These are phyloP conservation scores for Rhododendron mucronatum DNA, from an alignment of 148 eudicot species.

Conservation along the genomic window DNA sequence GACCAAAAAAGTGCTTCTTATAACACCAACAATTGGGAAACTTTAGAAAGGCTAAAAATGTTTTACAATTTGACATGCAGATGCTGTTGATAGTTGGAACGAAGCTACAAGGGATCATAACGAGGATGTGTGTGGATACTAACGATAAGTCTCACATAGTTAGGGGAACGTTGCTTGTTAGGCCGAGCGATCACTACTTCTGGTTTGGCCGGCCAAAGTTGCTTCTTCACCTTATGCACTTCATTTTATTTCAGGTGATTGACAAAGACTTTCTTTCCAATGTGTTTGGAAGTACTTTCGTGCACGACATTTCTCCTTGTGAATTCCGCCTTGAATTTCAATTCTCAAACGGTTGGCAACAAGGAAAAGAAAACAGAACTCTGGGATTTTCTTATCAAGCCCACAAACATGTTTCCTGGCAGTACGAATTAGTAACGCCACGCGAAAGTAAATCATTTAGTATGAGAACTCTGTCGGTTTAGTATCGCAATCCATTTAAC, in stretches of 20 bases:
- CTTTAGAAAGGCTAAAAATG: neutral
- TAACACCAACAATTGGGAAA: neutral
- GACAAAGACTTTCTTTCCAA: neutral
- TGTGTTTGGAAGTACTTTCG: neutral
- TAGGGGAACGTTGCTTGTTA: slow-evolving; percentile 30
- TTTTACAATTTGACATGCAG: slow-evolving; percentile 9
- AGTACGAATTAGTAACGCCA: no score
- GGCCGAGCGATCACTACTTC: slow-evolving; percentile 37
- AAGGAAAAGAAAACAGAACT: neutral
- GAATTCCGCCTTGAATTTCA: neutral
- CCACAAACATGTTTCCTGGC: neutral
- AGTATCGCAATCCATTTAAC: neutral
- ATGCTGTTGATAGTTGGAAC: slow-evolving; percentile 39
- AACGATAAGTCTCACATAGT: slow-evolving; percentile 29
- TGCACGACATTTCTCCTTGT: neutral
- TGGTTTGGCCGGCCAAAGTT: slow-evolving; percentile 35
- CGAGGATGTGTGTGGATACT: slow-evolving; percentile 37
- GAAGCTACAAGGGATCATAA: slow-evolving; percentile 40
- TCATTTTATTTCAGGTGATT: slow-evolving; percentile 37
- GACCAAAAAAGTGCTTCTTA: no score
- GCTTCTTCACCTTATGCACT: slow-evolving; percentile 42
- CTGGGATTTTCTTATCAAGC: neutral
- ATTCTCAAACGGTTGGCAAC: neutral
- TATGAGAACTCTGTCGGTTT: neutral
- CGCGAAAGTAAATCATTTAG: no score